These are phyloP conservation scores for Penicillium sp. DNA, from an alignment of 2,329 filamentous ascomycete species.

Conservation along the genomic window DNA sequence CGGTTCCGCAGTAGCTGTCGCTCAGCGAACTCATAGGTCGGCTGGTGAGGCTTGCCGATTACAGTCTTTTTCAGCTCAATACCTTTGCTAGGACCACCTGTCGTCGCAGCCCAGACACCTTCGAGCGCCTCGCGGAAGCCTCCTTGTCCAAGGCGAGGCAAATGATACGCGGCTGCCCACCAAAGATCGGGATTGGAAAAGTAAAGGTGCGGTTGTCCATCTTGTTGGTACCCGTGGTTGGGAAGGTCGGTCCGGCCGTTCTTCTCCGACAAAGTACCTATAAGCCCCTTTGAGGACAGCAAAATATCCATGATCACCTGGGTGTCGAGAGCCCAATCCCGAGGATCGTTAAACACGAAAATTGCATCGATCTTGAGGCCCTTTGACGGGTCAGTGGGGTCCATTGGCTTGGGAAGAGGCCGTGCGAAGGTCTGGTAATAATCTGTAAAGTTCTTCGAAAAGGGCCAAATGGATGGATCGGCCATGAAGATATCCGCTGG, in stretches of 20 bases:
- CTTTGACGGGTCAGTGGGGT: conserved; percentile 47
- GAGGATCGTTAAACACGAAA: conserved; percentile 92
- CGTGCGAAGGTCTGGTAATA: conserved; percentile 60
- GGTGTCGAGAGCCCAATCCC: conserved; percentile 91
- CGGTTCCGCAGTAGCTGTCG: conserved; percentile 68
- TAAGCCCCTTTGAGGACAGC: conserved; percentile 73
- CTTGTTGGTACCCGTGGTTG: conserved; percentile 78
- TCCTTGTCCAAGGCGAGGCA: conserved; percentile 87
- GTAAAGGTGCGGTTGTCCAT: conserved; percentile 78
- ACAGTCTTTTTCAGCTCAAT: conserved; percentile 64
- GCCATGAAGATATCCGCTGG: conserved; percentile 80
- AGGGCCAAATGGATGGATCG: conserved; percentile 80
- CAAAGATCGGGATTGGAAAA: conserved; percentile 90
- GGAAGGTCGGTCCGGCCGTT: conserved; percentile 69
- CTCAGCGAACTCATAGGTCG: conserved; percentile 85
- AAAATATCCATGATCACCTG: conserved; percentile 84
- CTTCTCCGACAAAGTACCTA: conserved; percentile 76
- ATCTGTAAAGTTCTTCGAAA: conserved; percentile 67
- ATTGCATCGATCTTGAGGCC: conserved; percentile 83
- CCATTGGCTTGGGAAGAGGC: conserved; percentile 41
- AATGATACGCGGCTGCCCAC: conserved; percentile 83
- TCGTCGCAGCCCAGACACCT: conserved; percentile 76
- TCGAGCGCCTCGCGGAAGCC: conserved; percentile 82
- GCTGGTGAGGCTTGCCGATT: conserved; percentile 79
- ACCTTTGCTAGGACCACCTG: conserved; percentile 58